These are phyloP conservation scores for Arthrinium puccinioides DNA, from an alignment of 2,329 filamentous ascomycete species.

Conservation along the genomic window DNA sequence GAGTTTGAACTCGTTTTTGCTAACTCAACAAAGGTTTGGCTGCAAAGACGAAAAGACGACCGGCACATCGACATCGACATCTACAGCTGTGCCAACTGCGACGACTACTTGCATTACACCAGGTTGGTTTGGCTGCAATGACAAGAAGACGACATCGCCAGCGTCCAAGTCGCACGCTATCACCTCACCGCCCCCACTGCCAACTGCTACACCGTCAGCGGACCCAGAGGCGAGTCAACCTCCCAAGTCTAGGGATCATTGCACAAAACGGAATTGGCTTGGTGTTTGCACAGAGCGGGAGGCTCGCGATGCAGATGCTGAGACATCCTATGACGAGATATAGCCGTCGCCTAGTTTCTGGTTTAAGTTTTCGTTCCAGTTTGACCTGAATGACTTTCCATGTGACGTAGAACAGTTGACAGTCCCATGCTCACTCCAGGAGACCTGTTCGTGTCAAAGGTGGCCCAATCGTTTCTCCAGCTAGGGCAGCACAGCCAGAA, in stretches of 20 bases:
- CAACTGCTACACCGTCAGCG: conserved; percentile 1
- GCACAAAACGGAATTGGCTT: background rate
- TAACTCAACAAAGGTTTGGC: conserved; percentile 39
- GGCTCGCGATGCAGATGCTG: background rate
- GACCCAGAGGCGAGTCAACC: background rate
- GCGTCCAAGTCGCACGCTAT: conserved; percentile 4
- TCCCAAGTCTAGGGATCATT: too few species aligned
- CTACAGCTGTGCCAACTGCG: conserved; percentile 20
- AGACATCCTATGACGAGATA: conserved; percentile 2
- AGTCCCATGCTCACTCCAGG: too few species aligned
- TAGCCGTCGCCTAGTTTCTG: too few species aligned
- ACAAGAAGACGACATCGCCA: conserved; percentile 3
- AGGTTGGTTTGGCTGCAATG: conserved; percentile 15
- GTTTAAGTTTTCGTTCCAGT: too few species aligned
- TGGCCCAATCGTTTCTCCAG: too few species aligned
- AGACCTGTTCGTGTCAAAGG: too few species aligned
- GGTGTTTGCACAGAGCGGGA: conserved; percentile 1
- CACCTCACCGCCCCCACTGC: conserved; percentile 7
- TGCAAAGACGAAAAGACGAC: conserved; percentile 47
- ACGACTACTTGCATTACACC: conserved; percentile 19
- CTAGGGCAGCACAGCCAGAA: too few species aligned
- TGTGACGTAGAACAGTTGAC: too few species aligned
- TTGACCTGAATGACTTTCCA: too few species aligned
- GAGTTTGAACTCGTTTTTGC: background rate
- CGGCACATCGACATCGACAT: too few species aligned